Percentiles rank a stretch among this genome's conserved stretches.
These are phyloP conservation scores for Epithele typhae DNA, from an alignment of 768 basidiomycete genomes.

Conservation along the genomic window DNA sequence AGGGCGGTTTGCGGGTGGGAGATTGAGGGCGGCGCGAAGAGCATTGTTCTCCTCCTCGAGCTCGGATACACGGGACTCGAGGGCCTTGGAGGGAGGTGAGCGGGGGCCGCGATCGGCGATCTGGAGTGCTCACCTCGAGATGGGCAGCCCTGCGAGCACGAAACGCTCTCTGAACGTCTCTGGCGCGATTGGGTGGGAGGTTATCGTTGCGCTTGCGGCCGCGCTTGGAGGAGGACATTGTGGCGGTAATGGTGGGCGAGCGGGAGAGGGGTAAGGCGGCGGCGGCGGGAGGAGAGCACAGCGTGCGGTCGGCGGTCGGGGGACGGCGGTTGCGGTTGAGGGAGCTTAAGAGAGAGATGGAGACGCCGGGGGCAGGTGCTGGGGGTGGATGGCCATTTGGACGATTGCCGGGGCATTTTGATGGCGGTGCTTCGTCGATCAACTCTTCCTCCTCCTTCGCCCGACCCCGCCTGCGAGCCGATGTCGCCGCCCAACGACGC, in stretches of 20 bases:
- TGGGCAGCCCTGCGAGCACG: slow-evolving; percentile 86
- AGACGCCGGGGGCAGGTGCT: slow-evolving; percentile 21
- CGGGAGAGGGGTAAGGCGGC: slow-evolving; percentile 16
- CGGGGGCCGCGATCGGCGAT: slow-evolving; percentile 16
- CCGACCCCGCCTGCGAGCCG: no score
- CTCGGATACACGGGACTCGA: slow-evolving; percentile 77
- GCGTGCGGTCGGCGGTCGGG: slow-evolving; percentile 26
- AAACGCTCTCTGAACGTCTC: slow-evolving; percentile 89
- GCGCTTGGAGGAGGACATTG: slow-evolving; percentile 76
- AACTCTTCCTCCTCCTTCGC: no score
- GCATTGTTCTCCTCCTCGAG: slow-evolving; percentile 81
- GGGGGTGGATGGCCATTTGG: slow-evolving; percentile 21
- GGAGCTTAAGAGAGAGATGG: slow-evolving; percentile 25
- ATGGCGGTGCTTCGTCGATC: slow-evolving; percentile 20
- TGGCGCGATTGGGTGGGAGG: slow-evolving; percentile 75
- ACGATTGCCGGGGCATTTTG: slow-evolving; percentile 11
- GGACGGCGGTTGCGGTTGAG: slow-evolving; percentile 36
- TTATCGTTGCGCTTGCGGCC: slow-evolving; percentile 82
- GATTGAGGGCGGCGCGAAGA: slow-evolving; percentile 65
- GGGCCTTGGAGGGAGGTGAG: slow-evolving; percentile 46
- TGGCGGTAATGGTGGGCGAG: slow-evolving; percentile 3
- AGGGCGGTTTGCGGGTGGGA: slow-evolving; percentile 70
- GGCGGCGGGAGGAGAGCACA: slow-evolving; percentile 16
- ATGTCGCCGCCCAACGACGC: no score
- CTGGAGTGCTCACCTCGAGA: slow-evolving; percentile 52